Evolutionary conservation across 345 rosid genomes (phyloP).

Genomic region (Eutrema yunnanense): DNA sequence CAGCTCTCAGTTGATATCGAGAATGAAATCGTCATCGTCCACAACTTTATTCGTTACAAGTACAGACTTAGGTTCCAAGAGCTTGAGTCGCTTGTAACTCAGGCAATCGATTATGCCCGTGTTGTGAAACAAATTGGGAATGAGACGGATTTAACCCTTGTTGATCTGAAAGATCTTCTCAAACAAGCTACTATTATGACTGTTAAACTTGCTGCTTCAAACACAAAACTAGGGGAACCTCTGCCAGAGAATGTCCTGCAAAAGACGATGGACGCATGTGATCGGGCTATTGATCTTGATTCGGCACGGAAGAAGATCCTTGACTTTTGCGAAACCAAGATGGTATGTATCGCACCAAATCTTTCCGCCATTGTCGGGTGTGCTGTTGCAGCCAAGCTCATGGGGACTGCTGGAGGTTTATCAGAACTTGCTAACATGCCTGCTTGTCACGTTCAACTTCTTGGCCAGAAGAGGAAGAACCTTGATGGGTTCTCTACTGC

Average conservation of each 20-base stretch:
- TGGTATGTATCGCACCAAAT: slow-evolving; percentile 77
- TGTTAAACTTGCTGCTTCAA: slow-evolving; percentile 61
- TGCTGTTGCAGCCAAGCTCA: slow-evolving; percentile 78
- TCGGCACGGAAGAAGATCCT: slow-evolving; percentile 62
- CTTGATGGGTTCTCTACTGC: slow-evolving; percentile 79
- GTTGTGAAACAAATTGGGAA: neutral
- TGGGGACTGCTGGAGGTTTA: slow-evolving; percentile 83
- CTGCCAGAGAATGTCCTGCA: slow-evolving; percentile 64
- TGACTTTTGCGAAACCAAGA: slow-evolving; percentile 66
- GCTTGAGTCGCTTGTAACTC: slow-evolving; percentile 79
- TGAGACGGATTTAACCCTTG: neutral
- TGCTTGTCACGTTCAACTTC: slow-evolving; percentile 78
- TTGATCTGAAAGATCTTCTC: neutral
- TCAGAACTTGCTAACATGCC: slow-evolving; percentile 75
- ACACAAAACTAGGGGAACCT: slow-evolving; percentile 63
- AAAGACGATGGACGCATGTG: slow-evolving; percentile 69
- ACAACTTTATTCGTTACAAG: slow-evolving; percentile 75
- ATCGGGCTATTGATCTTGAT: slow-evolving; percentile 72
- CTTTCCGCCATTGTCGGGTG: slow-evolving; percentile 77
- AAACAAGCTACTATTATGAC: neutral
- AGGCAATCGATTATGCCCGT: slow-evolving; percentile 79
- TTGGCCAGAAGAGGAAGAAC: slow-evolving; percentile 77
- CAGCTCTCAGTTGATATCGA: slow-evolving; percentile 67
- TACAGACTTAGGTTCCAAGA: slow-evolving; percentile 71
- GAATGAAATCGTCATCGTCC: slow-evolving; percentile 68